Evolutionary conservation across 257 asterid genomes (phyloP).

Genomic region (Nicotiana attenuata): DNA sequence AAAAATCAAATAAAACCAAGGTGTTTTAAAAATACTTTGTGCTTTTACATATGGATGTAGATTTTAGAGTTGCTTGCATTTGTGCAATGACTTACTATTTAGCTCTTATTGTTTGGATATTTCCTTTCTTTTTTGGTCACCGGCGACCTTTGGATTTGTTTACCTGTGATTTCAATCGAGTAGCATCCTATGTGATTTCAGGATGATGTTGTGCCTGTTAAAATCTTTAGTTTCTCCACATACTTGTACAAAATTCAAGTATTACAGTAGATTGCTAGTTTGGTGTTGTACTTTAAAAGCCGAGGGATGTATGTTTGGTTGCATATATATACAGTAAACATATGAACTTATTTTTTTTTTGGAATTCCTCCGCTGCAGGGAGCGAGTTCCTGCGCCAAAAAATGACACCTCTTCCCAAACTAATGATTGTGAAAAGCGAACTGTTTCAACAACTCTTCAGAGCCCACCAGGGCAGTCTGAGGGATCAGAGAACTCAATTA

Average conservation of each 20-base stretch:
- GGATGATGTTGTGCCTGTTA: neutral
- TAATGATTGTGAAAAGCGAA: constrained; percentile 48
- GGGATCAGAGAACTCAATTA: constrained; percentile 23
- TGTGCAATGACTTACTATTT: neutral
- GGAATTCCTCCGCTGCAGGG: constrained; percentile 36
- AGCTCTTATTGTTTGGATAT: neutral
- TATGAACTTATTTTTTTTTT: neutral
- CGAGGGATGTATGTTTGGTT: neutral
- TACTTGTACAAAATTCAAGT: neutral
- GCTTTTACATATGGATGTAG: neutral
- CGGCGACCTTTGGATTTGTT: neutral
- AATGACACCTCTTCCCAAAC: constrained; percentile 34
- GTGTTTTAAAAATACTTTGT: neutral
- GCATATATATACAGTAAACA: neutral
- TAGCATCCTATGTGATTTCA: neutral
- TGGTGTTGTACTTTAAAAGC: neutral
- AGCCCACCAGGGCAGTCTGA: constrained; percentile 38
- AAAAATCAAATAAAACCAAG: neutral
- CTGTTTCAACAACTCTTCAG: constrained; percentile 59
- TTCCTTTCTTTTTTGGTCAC: neutral
- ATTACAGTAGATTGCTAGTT: neutral
- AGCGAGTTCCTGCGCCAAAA: constrained; percentile 83
- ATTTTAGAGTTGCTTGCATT: neutral
- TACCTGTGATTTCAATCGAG: neutral
- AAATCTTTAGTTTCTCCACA: neutral